Base-by-base conservation (phyloP, 306 rosid species). In the Cucurbita argyrosperma region DNA sequence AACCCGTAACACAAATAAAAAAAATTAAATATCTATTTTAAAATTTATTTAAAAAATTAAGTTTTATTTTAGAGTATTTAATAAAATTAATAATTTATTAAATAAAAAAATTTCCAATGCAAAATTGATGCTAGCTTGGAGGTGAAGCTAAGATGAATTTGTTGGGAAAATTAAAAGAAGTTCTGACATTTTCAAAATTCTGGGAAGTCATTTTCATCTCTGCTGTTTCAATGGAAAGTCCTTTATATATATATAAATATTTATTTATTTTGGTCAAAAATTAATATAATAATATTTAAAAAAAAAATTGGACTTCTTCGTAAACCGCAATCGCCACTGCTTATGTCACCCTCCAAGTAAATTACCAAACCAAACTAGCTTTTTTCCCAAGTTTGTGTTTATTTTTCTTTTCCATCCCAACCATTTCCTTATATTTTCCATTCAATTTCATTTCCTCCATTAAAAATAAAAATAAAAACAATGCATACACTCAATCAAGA, bases 271-370 rank as follows among this genome's bases (percentile, higher is more conserved):
- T 0, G 35, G 35, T 30, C 35, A 30, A 30, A 30, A 30, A 30
- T 30, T 30, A 30, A 30, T 30, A 30, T 2, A 30, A 30, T 30
- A 30, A 30, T 30, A 10, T 47, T 11, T 47, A 10, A 47, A 9
- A 49, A 9, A 49, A 30, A 30, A 2, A 2, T 30, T 30, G 16
- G 10, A 40, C 2, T 45, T 5, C 3, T 67, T 45, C 8, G 72
- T 43, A 10, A 62, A 67, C 1, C 55, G 10, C n/a, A 47, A 64
- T 67, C 72, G 72, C 72, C 72, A 67, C 19, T 67, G 72, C 72
- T 67, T 43, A 67, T 67, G 72, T 67, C 72, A 67, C 72, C 15
- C 66, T 60, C 68, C 15, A 54, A 4, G 15, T 11, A 23, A 26
- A 26, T 26, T 10, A 35, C 66, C 43, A 60, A 60, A 39, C 30